Evolutionary conservation across 139 green algal species (phyloP), one percentile per base, ranked within the genome.

Genomic region (Picochlorum sp.): DNA sequence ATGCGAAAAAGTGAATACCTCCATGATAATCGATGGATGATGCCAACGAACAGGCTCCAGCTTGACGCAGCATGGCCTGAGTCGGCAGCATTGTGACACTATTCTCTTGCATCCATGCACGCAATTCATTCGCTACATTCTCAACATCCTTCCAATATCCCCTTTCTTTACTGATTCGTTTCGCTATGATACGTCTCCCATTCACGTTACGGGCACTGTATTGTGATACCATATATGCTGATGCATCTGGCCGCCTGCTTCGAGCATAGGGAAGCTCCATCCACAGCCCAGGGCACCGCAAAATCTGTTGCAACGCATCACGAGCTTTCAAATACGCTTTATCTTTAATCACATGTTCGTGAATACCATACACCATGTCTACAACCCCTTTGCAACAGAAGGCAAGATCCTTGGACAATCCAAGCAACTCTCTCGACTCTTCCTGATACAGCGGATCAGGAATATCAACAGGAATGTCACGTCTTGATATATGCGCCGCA

Each of bases 91-190:
- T 49, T 24, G 45, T 55, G 3, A 23, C 3, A 47, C 45, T 47
- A 10, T 65, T 13, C 18, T 16, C 44, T 24, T 69, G 49, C 56
- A 82, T 76, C 74, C 75, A 83, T 11, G 24, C 23, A 15, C 62
- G 66, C 45, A 83, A 58, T 72, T 83, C 77, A 60, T 15, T 30
- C 61, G 71, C 47, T 44, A 83, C 73, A 37, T 82, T 82, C 14
- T 45, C 65, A 8, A 44, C 1, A 24, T 71, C 47, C 28, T 20
- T 72, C 77, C 77, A 83, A 55, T 77, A 83, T 41, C 34, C 34
- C 8, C 34, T 41, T 41, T 41, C 8, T 11, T 41, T 41, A 41
- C 8, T 41, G 34, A 41, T 41, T 41, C 34, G 34, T 41, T 41
- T 41, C 8, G 34, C 34, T 41, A 41, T 41, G 8, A 41, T 41